Base-by-base conservation (phyloP, 768 basidiomycete species). In the Mycena albidolilacea region DNA sequence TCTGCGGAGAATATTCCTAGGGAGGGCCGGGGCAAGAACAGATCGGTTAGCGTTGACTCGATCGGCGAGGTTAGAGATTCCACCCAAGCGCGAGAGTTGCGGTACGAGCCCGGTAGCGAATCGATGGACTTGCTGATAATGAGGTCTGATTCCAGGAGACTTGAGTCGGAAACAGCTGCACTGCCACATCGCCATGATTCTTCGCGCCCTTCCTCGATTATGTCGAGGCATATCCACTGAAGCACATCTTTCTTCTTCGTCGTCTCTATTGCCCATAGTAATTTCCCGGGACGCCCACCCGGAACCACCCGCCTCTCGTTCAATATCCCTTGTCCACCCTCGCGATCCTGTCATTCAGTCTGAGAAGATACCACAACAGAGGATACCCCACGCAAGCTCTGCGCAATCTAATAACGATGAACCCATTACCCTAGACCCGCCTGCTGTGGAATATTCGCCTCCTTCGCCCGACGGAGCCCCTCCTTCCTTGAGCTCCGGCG, bases 291-390 rank as follows among this genome's bases (percentile, higher is more conserved):
- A 73, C 35, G 57, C 67, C 3, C 72, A 73, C 50, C 54, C 64
- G 43, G 72, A 73, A 50, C 68, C 72, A 15, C 63, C 72, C n/a
- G 62, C 68, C 19, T 69, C 68, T 38, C 72, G 68, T 55, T 73
- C 72, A 46, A 73, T 73, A 52, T 73, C 72, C 41, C 55, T 73
- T 41, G 72, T 64, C 9, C 68, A 73, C 44, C 72, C 72, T 57
- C 68, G 72, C 50, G 72, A 73, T 11, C 58, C 72, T 62, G 37
- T 61, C 37, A 5, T 60, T 21, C 72, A 67, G 6, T 62, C 62
- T 4, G 66, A 69, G 38, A 68, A n/a, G 38, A 59, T 64, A 58
- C 61, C 61, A n/a, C 55, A 39, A 23, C 52, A 70, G 30, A 65
- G 48, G 38, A 62, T 65, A 62, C 64, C 64, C 3, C 59, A 44